Conservation (phyloP, 164 flowering plant genomes). For the Santalum album region DNA sequence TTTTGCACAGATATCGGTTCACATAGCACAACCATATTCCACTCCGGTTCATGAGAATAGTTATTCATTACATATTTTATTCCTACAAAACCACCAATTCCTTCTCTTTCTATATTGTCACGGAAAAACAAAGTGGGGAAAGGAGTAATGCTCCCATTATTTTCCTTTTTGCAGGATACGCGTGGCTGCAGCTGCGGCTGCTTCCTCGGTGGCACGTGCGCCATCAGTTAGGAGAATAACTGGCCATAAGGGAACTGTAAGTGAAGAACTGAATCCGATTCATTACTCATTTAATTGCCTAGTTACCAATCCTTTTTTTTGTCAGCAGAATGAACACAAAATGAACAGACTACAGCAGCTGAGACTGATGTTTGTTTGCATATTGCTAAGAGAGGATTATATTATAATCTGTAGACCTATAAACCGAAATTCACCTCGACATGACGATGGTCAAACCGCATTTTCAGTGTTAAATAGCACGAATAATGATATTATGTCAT, state of each 20-base stretch:
- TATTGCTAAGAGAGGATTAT: not conserved
- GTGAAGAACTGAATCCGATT: conserved; percentile 10
- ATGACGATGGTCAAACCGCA: no score
- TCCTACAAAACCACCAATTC: no score
- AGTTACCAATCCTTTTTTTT: not conserved
- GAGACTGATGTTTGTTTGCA: not conserved
- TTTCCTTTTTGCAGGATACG: conserved; percentile 47
- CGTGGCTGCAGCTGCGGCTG: conserved; percentile 84
- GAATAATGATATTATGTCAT: no score
- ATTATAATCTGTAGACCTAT: not conserved
- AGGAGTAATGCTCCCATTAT: no score
- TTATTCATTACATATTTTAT: no score
- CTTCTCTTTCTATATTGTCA: no score
- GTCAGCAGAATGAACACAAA: not conserved
- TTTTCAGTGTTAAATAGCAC: no score
- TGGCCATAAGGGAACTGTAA: conserved; percentile 40
- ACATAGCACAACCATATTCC: no score
- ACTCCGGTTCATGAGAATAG: no score
- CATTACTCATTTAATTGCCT: not conserved
- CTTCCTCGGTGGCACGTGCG: conserved; percentile 64
- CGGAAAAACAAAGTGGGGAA: no score
- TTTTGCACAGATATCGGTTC: no score
- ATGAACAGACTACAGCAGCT: not conserved
- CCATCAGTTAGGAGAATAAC: conserved; percentile 61
- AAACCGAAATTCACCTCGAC: no score